Base-by-base conservation (phyloP, 345 rosid genomes). In the Passiflora organensis region DNA sequence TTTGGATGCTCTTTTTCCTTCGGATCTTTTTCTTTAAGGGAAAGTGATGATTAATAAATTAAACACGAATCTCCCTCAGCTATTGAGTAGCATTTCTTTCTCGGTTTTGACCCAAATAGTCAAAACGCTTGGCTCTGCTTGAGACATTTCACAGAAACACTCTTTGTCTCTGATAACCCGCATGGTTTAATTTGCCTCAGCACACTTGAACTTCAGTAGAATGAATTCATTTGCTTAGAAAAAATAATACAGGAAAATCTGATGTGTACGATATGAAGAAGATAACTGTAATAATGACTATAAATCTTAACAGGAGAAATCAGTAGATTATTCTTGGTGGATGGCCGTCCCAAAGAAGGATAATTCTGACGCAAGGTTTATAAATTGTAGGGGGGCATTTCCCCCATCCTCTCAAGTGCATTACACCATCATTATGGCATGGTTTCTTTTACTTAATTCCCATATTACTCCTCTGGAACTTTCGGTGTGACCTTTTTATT, bases 321-420 rank as follows among this genome's bases (percentile, higher is more conserved):
- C 4, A 2, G 6, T 37, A 51, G 20, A 12, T 15, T 4, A 22
- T 53, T 42, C 41, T 48, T 63, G 32, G 36, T 55, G 76, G 64
- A 66, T 58, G 68, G 77, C 21, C 66, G 60, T 54, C 56, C 49
- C 23, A 61, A 28, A 63, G 34, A 28, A 48, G 56, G 61, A 58
- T 65, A 72, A 61, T 58, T 53, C 44, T 56, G 58, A 63, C 53
- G 61, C 71, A 66, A 66, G 53, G 15, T 51, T 51, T 53, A 51
- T 74, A 43, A 59, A 70, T 45, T 34, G 66, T 63, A 41, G 63
- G 63, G 69, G 68, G 48, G 69, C 67, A 42, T 36, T 18, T 21
- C 36, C 46, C 51, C 51, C 67, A 0, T 41, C 69, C 75, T 75
- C 67, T 74, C 78, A 58, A 72, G 67, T 72, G 69, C 78, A 54